A percentile compares a stretch with the other conserved stretches of the same genome.
Evolutionary conservation across 441 rosid genomes (phyloP).

Genomic region (Mallotus repandus): DNA sequence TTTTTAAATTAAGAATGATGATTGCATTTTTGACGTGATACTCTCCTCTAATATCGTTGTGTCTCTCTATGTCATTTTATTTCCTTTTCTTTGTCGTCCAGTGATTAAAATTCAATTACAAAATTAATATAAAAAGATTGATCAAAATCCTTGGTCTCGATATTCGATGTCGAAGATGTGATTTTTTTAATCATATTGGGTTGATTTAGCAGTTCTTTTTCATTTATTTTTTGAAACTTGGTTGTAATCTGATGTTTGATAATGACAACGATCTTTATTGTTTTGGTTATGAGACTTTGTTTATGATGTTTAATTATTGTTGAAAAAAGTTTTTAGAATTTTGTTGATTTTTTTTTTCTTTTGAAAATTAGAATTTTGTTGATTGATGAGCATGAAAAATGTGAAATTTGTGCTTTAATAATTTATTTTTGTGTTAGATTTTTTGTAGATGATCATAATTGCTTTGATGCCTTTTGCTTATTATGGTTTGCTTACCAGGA

Average conservation of each 20-base stretch:
- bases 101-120: background rate
- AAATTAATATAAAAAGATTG: background rate
- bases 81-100: background rate
- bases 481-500: background rate
- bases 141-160: background rate
- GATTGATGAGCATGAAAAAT: background rate
- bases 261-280: background rate
- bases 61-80: background rate
- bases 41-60: constrained; percentile 9
- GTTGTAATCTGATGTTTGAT: too few species aligned
- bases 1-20: too few species aligned
- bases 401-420: background rate
- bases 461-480: background rate
- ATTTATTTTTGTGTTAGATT: background rate
- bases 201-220: background rate
- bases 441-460: background rate
- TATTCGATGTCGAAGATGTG: constrained; percentile 23
- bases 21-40: constrained; percentile 4
- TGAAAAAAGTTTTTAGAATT: too few species aligned
- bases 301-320: background rate
- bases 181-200: background rate
- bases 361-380: too few species aligned
- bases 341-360: too few species aligned
- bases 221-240: too few species aligned
- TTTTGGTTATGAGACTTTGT: background rate